Conservation (phyloP, 345 rosid species). For the Passiflora organensis region DNA sequence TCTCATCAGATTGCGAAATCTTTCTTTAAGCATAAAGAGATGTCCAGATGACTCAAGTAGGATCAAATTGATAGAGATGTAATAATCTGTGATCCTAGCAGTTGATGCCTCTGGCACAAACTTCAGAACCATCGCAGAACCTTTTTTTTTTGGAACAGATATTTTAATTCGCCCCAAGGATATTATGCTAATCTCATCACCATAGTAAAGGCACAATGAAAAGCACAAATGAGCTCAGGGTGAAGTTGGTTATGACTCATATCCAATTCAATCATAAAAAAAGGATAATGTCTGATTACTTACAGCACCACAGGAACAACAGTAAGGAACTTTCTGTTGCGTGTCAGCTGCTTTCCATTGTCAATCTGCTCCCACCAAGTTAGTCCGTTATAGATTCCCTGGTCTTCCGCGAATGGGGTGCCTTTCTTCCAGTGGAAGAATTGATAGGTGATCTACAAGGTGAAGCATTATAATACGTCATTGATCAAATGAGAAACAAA, state of each 20-base stretch:
- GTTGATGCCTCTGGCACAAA: too few relatives aligned
- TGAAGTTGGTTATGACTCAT: too few relatives aligned
- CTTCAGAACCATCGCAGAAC: too few relatives aligned
- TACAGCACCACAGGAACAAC: constrained; percentile 94
- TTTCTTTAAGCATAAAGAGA: too few relatives aligned
- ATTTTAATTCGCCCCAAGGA: too few relatives aligned
- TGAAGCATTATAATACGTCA: constrained; percentile 12
- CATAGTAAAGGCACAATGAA: too few relatives aligned
- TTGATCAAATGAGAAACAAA: constrained; percentile 4
- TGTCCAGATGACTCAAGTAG: too few relatives aligned
- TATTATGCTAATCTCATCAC: too few relatives aligned
- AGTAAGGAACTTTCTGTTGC: constrained; percentile 83
- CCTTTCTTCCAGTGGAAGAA: constrained; percentile 99
- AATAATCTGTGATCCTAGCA: neutral
- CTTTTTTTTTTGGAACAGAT: too few relatives aligned
- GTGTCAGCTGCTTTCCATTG: constrained; percentile 90
- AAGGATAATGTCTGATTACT: constrained; percentile 22
- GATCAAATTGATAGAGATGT: neutral
- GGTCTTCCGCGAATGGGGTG: constrained; percentile 94
- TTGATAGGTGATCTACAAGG: constrained; percentile 77
- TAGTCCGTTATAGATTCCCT: constrained; percentile 87
- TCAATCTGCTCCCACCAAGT: constrained; percentile 99
- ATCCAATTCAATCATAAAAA: neutral
- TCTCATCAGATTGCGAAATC: neutral
- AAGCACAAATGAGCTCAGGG: neutral